Percentiles rank a stretch among this genome's conserved stretches.
phyloP scores from a whole-genome alignment of 148 eudicot genomes.

The Amaranthus hypochondriacus region DNA sequence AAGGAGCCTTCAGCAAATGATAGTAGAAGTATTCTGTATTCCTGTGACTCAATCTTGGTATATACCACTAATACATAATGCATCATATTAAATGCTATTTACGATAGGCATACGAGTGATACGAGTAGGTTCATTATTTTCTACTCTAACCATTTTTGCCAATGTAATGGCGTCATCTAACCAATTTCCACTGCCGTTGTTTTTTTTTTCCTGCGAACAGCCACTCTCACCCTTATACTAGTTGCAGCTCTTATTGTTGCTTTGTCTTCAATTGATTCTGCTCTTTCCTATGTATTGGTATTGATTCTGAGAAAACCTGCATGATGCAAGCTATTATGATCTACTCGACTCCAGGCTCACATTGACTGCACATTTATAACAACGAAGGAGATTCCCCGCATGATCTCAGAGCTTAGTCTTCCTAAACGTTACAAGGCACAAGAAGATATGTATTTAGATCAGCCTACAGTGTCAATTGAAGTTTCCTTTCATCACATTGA shows the following conservation, averaged over 20 bases:
- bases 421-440: background rate
- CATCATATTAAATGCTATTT: too few relatives aligned
- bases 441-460: too few relatives aligned
- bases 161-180: background rate
- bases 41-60: too few relatives aligned
- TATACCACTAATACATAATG: too few relatives aligned
- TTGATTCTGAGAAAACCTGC: slow-evolving; percentile 42
- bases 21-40: too few relatives aligned
- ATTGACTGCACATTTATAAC: background rate
- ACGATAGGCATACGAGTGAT: too few relatives aligned
- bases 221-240: slow-evolving; percentile 65
- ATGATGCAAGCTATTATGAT: background rate
- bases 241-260: slow-evolving; percentile 72
- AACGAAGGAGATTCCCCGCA: background rate
- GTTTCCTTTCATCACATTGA: too few relatives aligned
- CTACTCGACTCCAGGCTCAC: background rate
- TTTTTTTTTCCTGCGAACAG: slow-evolving; percentile 69
- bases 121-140: too few relatives aligned
- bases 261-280: slow-evolving; percentile 68
- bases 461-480: too few relatives aligned
- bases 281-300: slow-evolving; percentile 54
- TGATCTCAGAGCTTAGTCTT: background rate
- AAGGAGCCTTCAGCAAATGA: background rate
- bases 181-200: background rate
- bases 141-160: too few relatives aligned